Percentiles rank a stretch among this genome's conserved stretches.
phyloP scores from a whole-genome alignment of 495 filamentous ascomycete genomes.

The Paragyromitra xinjiangensis region DNA sequence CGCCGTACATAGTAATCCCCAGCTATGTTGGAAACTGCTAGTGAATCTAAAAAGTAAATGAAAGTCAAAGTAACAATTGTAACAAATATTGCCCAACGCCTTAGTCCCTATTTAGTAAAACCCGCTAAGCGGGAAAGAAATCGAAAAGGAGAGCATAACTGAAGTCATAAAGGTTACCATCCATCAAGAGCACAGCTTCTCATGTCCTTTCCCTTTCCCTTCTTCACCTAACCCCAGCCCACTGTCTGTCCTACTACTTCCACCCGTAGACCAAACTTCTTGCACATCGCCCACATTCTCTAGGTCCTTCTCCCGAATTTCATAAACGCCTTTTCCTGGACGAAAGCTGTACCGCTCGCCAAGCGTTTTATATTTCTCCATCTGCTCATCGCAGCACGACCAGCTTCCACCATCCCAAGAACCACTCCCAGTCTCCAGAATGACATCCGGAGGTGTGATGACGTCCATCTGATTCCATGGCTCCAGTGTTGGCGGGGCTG shows the following conservation, averaged over 20 bases:
- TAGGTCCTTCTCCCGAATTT: slow-evolving; percentile 20
- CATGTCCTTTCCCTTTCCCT: slow-evolving; percentile 31
- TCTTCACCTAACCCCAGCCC: slow-evolving; percentile 31
- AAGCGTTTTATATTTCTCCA: slow-evolving; percentile 3
- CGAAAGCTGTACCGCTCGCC: slow-evolving; percentile 48
- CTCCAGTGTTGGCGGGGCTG: not conserved
- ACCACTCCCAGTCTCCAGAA: slow-evolving; percentile 24
- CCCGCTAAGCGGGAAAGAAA: not conserved
- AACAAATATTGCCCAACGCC: slow-evolving; percentile 16
- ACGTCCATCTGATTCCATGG: slow-evolving; percentile 30
- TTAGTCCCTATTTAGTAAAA: slow-evolving; percentile 21
- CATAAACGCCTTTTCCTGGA: slow-evolving; percentile 45
- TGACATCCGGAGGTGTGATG: slow-evolving; percentile 20
- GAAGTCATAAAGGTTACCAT: slow-evolving; percentile 12
- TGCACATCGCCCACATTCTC: not conserved
- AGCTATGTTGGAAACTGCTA: slow-evolving; percentile 22
- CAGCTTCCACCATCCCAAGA: slow-evolving; percentile 36
- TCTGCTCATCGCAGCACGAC: slow-evolving; percentile 28
- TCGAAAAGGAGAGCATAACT: not conserved
- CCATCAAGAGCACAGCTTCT: slow-evolving; percentile 10
- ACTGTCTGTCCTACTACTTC: slow-evolving; percentile 24
- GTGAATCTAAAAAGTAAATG: slow-evolving; percentile 22
- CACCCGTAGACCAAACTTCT: not conserved
- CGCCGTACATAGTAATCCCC: slow-evolving; percentile 20
- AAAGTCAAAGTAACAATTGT: slow-evolving; percentile 9